A percentile compares a stretch with the other conserved stretches of the same genome.
phyloP scores from a whole-genome alignment of 108 stramenopile species.

The Asterionellopsis glacialis region DNA sequence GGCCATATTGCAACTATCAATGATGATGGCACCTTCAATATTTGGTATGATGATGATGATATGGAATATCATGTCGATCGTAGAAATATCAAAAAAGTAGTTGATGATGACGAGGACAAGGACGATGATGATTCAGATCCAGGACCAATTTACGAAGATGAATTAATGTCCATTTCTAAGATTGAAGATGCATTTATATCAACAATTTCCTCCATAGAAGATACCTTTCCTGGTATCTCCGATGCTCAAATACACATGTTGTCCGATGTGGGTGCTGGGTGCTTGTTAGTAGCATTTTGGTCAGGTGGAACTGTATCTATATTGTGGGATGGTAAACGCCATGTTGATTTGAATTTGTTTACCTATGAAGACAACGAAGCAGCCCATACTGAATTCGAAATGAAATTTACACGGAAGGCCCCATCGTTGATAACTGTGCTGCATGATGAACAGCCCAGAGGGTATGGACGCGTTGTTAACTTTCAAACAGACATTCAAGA shows the following conservation, averaged over 20 bases:
- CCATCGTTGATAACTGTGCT: conserved; percentile 15
- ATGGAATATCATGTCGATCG: not conserved
- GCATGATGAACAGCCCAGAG: conserved; percentile 46
- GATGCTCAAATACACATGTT: not conserved
- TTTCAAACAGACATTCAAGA: conserved; percentile 25
- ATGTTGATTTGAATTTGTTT: conserved; percentile 61
- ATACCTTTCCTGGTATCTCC: not conserved
- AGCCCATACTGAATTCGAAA: not conserved
- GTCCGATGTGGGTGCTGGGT: conserved; percentile 49
- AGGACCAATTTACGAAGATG: too few relatives aligned
- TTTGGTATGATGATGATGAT: not conserved
- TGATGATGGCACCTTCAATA: not conserved
- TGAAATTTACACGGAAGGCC: not conserved
- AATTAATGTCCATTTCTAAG: not conserved
- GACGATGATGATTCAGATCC: not conserved
- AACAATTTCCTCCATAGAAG: not conserved
- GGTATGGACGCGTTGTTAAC: conserved; percentile 41
- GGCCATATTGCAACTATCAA: not conserved
- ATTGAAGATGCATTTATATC: not conserved
- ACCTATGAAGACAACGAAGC: conserved; percentile 30
- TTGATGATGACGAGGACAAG: too few relatives aligned
- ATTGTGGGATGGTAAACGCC: conserved; percentile 58
- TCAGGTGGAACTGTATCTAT: conserved; percentile 26
- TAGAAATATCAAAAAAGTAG: not conserved
- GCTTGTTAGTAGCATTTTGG: conserved; percentile 28